Evolutionary conservation across 129 eudicot species (phyloP), one percentile per base, ranked within the genome.

Genomic region (Saussurea involucrata): DNA sequence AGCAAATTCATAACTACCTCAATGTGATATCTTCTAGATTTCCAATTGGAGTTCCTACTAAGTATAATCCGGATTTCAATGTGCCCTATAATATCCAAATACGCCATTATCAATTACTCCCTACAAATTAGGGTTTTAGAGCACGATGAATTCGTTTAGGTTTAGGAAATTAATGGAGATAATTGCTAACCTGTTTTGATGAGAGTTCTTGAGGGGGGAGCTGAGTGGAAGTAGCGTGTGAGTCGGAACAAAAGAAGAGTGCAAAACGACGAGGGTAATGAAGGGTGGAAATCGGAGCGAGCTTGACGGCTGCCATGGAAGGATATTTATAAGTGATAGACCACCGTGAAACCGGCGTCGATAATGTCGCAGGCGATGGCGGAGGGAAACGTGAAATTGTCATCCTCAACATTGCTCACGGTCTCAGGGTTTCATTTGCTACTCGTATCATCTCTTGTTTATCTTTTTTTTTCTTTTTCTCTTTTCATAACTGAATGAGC

Each of bases 11-110:
- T 65, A 25, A 13, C 18, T 22, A 92, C 97, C 97, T 85, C n/a
- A 92, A 81, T 22, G 97, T 89, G 73, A 92, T 92, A 66, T 92
- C 97, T 86, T 92, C 97, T 53, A 92, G 96, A 78, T 92, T 92
- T 33, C 97, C 97, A 33, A 92, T 92, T 68, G 98, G 98, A 22
- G 98, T 92, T 46, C 90, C 98, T 0, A 92, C 96, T 17, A 92
- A 83, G 83, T 92, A 92, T 25, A 92, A 76, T 12, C 98, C 96
- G 17, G 97, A 85, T 73, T 88, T 87, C 83, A 92, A 80, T 79
- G 80, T 87, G 65, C 89, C 87, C 92, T 91, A 80, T 17, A 76
- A 37, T 21, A n/a, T 70, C 18, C 66, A 81, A 74, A 40, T 24
- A 40, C 27, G 24, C 22, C 31, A 10, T 64, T 69, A 18, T 78